Conservation (phyloP, 345 rosid genomes). For the Lumnitzera racemosa region DNA sequence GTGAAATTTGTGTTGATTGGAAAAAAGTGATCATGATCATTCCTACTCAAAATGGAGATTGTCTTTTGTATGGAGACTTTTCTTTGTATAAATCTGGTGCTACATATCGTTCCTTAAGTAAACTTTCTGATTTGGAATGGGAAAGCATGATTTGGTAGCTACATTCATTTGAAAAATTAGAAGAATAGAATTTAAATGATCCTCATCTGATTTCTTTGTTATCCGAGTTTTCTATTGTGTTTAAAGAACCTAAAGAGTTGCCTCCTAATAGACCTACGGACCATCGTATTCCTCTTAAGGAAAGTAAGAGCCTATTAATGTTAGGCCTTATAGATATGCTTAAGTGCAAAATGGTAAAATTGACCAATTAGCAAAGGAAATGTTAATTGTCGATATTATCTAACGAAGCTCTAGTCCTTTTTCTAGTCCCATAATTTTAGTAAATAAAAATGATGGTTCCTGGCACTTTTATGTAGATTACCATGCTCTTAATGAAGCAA, state of each 20-base stretch:
- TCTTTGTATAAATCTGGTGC: no score
- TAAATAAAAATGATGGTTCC: background rate
- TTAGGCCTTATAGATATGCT: background rate
- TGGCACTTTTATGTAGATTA: background rate
- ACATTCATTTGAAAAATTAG: no score
- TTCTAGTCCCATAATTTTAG: background rate
- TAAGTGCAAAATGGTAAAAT: background rate
- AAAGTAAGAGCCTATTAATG: background rate
- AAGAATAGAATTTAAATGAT: no score
- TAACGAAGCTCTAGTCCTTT: background rate
- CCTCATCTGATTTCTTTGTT: no score
- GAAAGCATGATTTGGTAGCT: no score
- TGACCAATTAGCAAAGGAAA: background rate
- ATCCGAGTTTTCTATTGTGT: no score
- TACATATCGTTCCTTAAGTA: no score
- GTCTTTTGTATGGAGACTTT: no score
- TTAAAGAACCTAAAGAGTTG: background rate
- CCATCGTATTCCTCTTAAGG: background rate
- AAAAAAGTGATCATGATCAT: no score
- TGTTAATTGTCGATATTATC: background rate
- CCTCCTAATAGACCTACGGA: background rate
- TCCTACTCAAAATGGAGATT: no score
- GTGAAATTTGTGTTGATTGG: no score
- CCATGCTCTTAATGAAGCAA: background rate
- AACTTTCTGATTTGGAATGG: no score